These are phyloP conservation scores for Aschersonia sp. DNA, from an alignment of 2,329 filamentous ascomycete species.

Conservation along the genomic window DNA sequence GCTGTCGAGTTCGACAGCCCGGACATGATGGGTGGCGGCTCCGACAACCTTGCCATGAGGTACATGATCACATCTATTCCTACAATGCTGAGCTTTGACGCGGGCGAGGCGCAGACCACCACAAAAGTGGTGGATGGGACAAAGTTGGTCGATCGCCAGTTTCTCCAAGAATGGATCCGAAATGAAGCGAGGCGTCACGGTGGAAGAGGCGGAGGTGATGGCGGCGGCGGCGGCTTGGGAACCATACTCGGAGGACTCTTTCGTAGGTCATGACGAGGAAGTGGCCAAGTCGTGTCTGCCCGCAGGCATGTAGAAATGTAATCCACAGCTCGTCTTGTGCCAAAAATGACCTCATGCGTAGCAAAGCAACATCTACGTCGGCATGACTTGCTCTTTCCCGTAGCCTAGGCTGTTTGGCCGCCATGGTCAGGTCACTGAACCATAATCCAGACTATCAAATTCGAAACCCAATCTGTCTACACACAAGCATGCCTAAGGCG, in stretches of 20 bases:
- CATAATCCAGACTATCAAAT: too few relatives aligned
- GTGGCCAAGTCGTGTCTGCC: too few relatives aligned
- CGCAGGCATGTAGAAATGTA: too few relatives aligned
- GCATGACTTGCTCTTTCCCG: too few relatives aligned
- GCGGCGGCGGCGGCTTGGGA: constrained; percentile 11
- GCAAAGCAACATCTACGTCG: too few relatives aligned
- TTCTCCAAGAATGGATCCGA: constrained; percentile 38
- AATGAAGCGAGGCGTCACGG: constrained; percentile 33
- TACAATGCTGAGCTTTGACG: constrained; percentile 42
- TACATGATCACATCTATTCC: constrained; percentile 46
- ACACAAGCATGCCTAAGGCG: too few relatives aligned
- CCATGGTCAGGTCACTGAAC: too few relatives aligned
- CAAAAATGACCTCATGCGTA: too few relatives aligned
- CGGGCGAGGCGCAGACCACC: constrained; percentile 32
- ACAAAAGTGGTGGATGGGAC: constrained; percentile 35
- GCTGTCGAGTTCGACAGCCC: constrained; percentile 42
- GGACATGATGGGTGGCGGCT: constrained; percentile 31
- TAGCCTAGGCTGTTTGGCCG: too few relatives aligned
- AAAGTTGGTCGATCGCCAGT: constrained; percentile 31
- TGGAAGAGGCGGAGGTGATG: constrained; percentile 27
- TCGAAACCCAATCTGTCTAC: too few relatives aligned
- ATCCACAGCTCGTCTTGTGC: too few relatives aligned
- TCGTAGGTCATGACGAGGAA: constrained; percentile 9
- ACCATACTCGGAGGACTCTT: constrained; percentile 25
- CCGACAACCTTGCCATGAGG: constrained; percentile 27